phyloP scores from a whole-genome alignment of 2,329 filamentous ascomycete species.

The Microsporum audouinii region DNA sequence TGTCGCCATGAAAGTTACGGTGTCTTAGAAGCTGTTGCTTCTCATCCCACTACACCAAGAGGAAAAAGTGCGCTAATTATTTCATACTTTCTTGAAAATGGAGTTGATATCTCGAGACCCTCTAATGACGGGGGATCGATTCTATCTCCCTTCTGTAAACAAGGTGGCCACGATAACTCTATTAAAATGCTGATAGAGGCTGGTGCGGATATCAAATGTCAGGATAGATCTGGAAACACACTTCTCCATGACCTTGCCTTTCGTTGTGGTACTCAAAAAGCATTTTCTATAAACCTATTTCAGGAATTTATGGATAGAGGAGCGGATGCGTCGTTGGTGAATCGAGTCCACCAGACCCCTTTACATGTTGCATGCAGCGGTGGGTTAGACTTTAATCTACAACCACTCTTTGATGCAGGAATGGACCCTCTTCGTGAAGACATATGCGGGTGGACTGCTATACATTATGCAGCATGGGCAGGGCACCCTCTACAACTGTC shows the following conservation, averaged over 20 bases:
- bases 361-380: constrained; percentile 3
- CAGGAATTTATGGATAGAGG: constrained; percentile 3
- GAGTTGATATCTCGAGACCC: background rate
- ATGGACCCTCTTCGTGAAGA: constrained; percentile 1
- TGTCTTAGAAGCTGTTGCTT: background rate
- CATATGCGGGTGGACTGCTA: constrained; percentile 4
- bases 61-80: too few species aligned
- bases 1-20: background rate
- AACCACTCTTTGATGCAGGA: background rate
- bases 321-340: constrained; percentile 1
- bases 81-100: constrained; percentile 1
- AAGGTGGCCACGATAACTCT: background rate
- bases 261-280: background rate
- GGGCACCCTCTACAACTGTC: background rate
- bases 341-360: background rate
- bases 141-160: background rate
- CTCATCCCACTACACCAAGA: too few species aligned
- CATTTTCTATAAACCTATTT: background rate
- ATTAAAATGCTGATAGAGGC: constrained; percentile 5
- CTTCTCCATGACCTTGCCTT: background rate
- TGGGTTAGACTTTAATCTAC: background rate
- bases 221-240: constrained; percentile 3
- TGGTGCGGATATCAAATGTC: constrained; percentile 1
- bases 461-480: constrained; percentile 1
- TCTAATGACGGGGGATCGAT: background rate